phyloP scores from a whole-genome alignment of 805 yeast species.

The Spathaspora hagerdaliae region DNA sequence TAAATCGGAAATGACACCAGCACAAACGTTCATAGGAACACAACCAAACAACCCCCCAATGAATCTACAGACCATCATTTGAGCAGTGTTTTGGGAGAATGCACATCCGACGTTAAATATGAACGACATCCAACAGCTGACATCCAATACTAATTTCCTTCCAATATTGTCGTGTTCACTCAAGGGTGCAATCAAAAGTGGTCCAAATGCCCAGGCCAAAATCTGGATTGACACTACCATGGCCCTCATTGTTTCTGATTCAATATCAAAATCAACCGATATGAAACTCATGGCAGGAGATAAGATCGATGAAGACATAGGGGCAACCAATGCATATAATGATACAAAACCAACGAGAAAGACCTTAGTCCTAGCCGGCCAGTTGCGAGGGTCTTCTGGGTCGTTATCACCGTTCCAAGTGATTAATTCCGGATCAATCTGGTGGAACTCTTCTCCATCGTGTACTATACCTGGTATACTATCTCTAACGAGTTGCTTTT shows the following conservation, averaged over 20 bases:
- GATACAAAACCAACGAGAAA: conserved; percentile 25
- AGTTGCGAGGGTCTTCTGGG: conserved; percentile 33
- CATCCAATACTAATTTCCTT: conserved; percentile 27
- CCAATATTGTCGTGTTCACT: conserved; percentile 36
- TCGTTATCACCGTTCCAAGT: conserved; percentile 31
- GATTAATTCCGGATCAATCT: conserved; percentile 34
- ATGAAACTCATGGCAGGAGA: conserved; percentile 33
- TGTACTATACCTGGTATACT: conserved; percentile 11
- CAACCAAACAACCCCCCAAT: conserved; percentile 37
- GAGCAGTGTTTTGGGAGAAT: conserved; percentile 28
- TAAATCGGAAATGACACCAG: conserved; percentile 36
- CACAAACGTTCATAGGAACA: conserved; percentile 35
- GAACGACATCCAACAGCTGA: conserved; percentile 31
- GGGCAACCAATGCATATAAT: conserved; percentile 34
- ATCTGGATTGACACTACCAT: conserved; percentile 34
- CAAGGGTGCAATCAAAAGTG: conserved; percentile 35
- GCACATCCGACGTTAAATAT: conserved; percentile 35
- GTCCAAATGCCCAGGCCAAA: conserved; percentile 39
- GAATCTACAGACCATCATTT: conserved; percentile 30
- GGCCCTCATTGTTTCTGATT: conserved; percentile 19
- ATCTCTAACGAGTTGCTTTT: conserved; percentile 3
- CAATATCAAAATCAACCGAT: conserved; percentile 25
- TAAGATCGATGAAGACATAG: conserved; percentile 38
- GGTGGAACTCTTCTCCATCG: conserved; percentile 28
- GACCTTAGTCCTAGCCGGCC: conserved; percentile 21